A percentile compares a stretch with the other conserved stretches of the same genome.
Conservation (phyloP, 2,329 filamentous ascomycete species). For the Verticillium albo-atrum region DNA sequence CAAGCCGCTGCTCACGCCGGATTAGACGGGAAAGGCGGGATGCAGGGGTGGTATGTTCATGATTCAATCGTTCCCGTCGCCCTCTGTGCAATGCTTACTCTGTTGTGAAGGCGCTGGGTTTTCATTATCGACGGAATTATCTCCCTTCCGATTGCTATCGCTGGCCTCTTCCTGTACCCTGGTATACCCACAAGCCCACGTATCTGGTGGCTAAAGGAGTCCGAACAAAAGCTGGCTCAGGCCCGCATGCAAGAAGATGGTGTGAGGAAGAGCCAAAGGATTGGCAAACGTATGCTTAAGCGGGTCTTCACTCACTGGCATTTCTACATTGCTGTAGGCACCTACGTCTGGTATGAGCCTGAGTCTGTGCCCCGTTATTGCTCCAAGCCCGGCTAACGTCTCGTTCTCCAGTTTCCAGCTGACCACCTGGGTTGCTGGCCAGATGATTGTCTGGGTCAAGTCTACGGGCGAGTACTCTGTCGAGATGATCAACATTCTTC, state of each 20-base stretch:
- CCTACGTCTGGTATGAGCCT: slow-evolving; percentile 12
- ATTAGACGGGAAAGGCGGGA: slow-evolving; percentile 35
- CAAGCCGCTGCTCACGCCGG: slow-evolving; percentile 42
- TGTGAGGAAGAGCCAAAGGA: slow-evolving; percentile 16
- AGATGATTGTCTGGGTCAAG: slow-evolving; percentile 23
- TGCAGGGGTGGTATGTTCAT: slow-evolving; percentile 31
- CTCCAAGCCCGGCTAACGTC: not conserved
- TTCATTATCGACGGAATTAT: slow-evolving; percentile 31
- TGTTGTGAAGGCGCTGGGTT: slow-evolving; percentile 20
- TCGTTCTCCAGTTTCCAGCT: slow-evolving; percentile 8
- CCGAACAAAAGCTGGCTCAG: slow-evolving; percentile 20
- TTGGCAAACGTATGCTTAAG: slow-evolving; percentile 19
- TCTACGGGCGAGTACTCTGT: slow-evolving; percentile 15
- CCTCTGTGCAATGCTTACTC: not conserved
- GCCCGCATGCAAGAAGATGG: slow-evolving; percentile 21
- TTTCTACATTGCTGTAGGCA: slow-evolving; percentile 17
- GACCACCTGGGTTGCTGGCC: slow-evolving; percentile 15
- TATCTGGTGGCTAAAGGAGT: slow-evolving; percentile 21
- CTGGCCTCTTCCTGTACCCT: slow-evolving; percentile 25
- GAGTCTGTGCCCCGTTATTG: not conserved
- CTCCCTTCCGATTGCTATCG: slow-evolving; percentile 25
- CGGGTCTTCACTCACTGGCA: slow-evolving; percentile 20
- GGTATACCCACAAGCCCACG: slow-evolving; percentile 21
- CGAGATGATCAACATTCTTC: slow-evolving; percentile 20
- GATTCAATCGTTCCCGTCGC: not conserved